phyloP scores from a whole-genome alignment of 2,329 filamentous ascomycete species.

The Raffaelea arxii region DNA sequence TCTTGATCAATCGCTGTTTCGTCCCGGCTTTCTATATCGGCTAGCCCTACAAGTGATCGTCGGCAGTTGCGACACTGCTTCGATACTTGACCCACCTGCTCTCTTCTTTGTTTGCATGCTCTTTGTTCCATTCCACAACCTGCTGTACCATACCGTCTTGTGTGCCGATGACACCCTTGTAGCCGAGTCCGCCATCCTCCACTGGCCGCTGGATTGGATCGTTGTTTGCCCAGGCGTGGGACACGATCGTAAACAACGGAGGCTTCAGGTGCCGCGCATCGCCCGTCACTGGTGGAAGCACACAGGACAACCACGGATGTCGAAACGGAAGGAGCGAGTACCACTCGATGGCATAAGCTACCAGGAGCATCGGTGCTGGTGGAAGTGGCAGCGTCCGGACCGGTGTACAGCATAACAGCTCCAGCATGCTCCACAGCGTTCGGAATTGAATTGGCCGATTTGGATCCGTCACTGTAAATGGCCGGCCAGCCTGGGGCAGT shows the following conservation, averaged over 20 bases:
- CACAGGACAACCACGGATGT: slow-evolving; percentile 16
- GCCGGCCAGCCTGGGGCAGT: slow-evolving; percentile 24
- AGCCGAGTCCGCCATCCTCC: slow-evolving; percentile 27
- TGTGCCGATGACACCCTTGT: slow-evolving; percentile 26
- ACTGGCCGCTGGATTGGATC: slow-evolving; percentile 21
- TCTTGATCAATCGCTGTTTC: too few relatives aligned
- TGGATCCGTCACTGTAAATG: slow-evolving; percentile 31
- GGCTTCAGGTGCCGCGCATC: slow-evolving; percentile 28
- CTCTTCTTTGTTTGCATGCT: slow-evolving; percentile 18
- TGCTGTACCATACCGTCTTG: slow-evolving; percentile 29
- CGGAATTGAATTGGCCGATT: slow-evolving; percentile 28
- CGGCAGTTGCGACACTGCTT: slow-evolving; percentile 27
- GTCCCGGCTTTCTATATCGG: too few relatives aligned
- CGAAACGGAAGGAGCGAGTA: slow-evolving; percentile 22
- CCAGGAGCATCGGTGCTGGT: slow-evolving; percentile 24
- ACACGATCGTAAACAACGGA: slow-evolving; percentile 28
- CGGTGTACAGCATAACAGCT: slow-evolving; percentile 23
- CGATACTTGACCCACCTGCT: slow-evolving; percentile 21
- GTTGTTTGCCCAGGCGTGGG: slow-evolving; percentile 27
- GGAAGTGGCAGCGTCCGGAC: slow-evolving; percentile 22
- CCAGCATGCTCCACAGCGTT: slow-evolving; percentile 25
- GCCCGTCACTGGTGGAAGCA: slow-evolving; percentile 23
- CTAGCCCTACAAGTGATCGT: slow-evolving; percentile 14
- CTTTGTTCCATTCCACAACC: slow-evolving; percentile 31
- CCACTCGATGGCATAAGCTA: slow-evolving; percentile 26